These are phyloP conservation scores for Lenwebbia sp. DNA, from an alignment of 345 rosid species.

Conservation along the genomic window DNA sequence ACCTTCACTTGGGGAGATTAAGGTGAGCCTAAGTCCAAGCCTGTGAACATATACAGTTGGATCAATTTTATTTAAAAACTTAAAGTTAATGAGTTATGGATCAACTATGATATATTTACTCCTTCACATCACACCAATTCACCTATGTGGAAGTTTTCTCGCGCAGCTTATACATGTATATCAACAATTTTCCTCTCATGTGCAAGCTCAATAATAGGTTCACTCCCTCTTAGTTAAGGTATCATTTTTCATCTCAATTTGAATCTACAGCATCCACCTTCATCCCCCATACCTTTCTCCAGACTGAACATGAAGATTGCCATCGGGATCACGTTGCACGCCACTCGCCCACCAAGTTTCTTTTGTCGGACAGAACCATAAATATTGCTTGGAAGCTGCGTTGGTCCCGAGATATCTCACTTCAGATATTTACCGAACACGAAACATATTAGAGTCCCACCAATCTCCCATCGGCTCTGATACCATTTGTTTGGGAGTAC, in stretches of 20 bases:
- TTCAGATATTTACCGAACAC: not conserved
- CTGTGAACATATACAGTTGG: too few species aligned
- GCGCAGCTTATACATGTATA: not conserved
- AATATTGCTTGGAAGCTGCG: not conserved
- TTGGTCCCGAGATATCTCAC: not conserved
- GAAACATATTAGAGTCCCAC: not conserved
- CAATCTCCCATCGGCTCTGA: not conserved
- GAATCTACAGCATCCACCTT: not conserved
- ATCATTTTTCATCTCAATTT: not conserved
- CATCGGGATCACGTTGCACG: not conserved
- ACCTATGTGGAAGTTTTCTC: not conserved
- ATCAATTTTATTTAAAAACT: not conserved
- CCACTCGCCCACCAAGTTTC: not conserved
- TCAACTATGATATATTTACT: not conserved
- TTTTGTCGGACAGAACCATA: not conserved
- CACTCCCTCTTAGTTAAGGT: not conserved
- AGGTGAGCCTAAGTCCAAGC: too few species aligned
- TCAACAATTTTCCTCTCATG: not conserved
- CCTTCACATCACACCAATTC: not conserved
- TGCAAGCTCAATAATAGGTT: not conserved
- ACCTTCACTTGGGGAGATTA: too few species aligned
- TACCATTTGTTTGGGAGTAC: not conserved
- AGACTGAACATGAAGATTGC: not conserved
- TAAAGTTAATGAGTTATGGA: not conserved
- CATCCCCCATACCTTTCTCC: not conserved